Conservation (phyloP, 164 flowering plant species). For the Macadamia tetraphylla region DNA sequence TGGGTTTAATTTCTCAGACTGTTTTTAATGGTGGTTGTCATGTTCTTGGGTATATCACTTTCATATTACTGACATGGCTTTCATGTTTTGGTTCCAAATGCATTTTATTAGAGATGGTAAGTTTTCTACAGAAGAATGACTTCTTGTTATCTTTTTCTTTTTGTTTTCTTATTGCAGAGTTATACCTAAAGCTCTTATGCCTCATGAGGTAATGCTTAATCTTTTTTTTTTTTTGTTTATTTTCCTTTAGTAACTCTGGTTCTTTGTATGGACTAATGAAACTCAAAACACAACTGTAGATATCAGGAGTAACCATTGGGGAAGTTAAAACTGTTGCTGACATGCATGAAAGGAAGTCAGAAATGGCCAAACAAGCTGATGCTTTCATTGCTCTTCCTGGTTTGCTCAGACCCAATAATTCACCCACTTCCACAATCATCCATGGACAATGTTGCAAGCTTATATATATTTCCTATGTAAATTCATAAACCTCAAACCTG, state of each 20-base stretch:
- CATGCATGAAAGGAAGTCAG: constrained; percentile 67
- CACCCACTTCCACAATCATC: background rate
- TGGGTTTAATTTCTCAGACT: constrained; percentile 60
- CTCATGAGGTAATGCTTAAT: constrained; percentile 47
- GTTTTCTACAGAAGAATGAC: background rate
- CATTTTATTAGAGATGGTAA: background rate
- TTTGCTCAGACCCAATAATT: background rate
- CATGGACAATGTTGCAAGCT: background rate
- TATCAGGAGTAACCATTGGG: constrained; percentile 54
- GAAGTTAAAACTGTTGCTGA: constrained; percentile 47
- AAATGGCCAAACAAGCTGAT: constrained; percentile 55
- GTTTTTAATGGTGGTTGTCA: constrained; percentile 69
- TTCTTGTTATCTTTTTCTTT: too few species aligned
- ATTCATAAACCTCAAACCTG: background rate
- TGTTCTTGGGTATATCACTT: constrained; percentile 57
- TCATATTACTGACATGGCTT: background rate
- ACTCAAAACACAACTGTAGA: constrained; percentile 24
- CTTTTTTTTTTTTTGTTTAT: background rate
- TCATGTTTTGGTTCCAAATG: background rate
- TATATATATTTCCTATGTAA: background rate
- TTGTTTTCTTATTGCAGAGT: constrained; percentile 29
- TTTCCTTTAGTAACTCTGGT: background rate
- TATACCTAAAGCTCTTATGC: constrained; percentile 61
- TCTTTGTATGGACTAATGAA: background rate
- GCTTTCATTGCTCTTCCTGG: constrained; percentile 66